Evolutionary conservation across 345 rosid genomes (phyloP), one percentile per base, ranked within the genome.

Genomic region (Carallia brachiata): DNA sequence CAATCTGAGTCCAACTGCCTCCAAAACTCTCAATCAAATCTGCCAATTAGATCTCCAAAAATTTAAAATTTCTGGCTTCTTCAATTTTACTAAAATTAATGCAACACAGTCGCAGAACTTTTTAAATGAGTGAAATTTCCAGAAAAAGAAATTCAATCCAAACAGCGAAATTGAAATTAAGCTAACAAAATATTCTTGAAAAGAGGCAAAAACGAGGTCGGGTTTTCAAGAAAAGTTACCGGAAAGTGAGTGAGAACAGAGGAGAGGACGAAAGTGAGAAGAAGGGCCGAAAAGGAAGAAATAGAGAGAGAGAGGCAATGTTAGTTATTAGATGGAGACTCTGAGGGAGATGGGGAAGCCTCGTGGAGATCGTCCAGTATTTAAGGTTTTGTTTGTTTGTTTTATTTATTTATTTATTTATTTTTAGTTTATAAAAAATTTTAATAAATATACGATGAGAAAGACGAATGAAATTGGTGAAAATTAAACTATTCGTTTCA

Each of bases 301-400:
- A 18, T 6, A 34, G 27, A 17, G 79, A 66, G 65, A 67, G 12
- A 61, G 31, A 12, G 53, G 27, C 5, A 10, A 30, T 34, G 32
- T 12, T n/a, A 19, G 17, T 50, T 32, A 63, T 62, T 68, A 62
- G 68, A 19, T 16, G 19, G 47, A 32, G 62, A 69, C 37, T 58
- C 60, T 44, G 70, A 55, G 50, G 47, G 47, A 28, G 36, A 40
- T 18, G 50, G 34, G 34, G 58, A 34, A 76, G 75, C 80, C 61
- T 77, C 72, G 80, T 53, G 56, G 76, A 77, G 80, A 77, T 77
- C 80, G 80, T 58, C 80, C 50, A 19, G 48, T 32, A 32, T 23
- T 23, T 23, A 12, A 44, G 16, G 50, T 4, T 15, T 0, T 1
- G 50, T 44, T 44, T 44, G 50, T 10, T 44, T 2, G 50, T 13